Percentiles rank a stretch among this genome's conserved stretches.
Evolutionary conservation across 2,329 filamentous ascomycete species (phyloP).

Genomic region (Fusarium transvaalense): DNA sequence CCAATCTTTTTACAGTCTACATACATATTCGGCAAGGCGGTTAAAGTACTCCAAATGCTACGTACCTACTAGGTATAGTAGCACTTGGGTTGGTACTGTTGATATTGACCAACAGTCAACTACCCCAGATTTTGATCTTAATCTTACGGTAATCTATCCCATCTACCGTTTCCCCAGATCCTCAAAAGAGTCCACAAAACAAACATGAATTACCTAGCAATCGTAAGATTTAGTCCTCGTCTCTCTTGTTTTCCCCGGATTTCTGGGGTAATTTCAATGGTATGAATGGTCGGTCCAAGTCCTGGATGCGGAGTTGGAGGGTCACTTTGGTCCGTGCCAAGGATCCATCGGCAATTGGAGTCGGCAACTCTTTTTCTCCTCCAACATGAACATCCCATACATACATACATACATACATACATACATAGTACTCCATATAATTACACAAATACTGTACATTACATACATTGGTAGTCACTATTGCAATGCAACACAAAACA

Average conservation of each 20-base stretch:
- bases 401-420: too few relatives aligned
- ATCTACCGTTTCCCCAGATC: slow-evolving; percentile 4
- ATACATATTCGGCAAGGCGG: not conserved
- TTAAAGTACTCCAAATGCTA: slow-evolving; percentile 1
- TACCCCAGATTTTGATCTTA: slow-evolving; percentile 35
- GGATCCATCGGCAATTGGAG: slow-evolving; percentile 44
- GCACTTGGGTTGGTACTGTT: too few relatives aligned
- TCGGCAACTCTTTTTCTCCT: slow-evolving; percentile 43
- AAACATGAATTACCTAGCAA: slow-evolving; percentile 30
- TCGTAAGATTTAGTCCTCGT: slow-evolving; percentile 21
- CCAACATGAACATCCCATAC: not conserved
- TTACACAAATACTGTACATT: not conserved
- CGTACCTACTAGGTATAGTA: too few relatives aligned
- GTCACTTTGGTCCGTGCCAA: slow-evolving; percentile 41
- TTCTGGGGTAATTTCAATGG: slow-evolving; percentile 26
- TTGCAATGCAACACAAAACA: too few relatives aligned
- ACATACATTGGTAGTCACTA: too few relatives aligned
- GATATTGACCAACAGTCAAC: too few relatives aligned
- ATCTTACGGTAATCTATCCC: slow-evolving; percentile 13
- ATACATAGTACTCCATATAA: not conserved
- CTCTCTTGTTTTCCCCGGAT: slow-evolving; percentile 34
- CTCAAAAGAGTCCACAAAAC: slow-evolving; percentile 28
- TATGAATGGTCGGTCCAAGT: slow-evolving; percentile 21
- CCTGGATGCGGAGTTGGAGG: slow-evolving; percentile 25
- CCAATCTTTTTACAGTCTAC: not conserved